These are phyloP conservation scores for Wickerhamomyces silvicola DNA, from an alignment of 805 yeast genomes.

Conservation along the genomic window DNA sequence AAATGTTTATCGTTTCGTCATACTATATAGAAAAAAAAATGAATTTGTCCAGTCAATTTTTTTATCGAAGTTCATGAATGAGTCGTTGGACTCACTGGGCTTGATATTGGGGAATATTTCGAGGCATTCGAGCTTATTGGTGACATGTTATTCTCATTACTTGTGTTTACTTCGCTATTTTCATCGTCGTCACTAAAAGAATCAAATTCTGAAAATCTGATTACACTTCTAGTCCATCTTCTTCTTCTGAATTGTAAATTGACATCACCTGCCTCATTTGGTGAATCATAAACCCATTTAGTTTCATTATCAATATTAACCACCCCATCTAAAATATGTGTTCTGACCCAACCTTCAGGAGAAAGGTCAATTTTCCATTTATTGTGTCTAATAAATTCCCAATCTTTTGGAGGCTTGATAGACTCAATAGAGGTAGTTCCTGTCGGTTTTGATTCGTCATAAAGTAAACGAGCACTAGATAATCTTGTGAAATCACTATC, in stretches of 20 bases:
- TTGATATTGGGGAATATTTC: too few species aligned
- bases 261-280: constrained; percentile 19
- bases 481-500: constrained; percentile 48
- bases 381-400: constrained; percentile 39
- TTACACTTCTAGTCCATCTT: constrained; percentile 52
- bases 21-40: not conserved
- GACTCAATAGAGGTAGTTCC: constrained; percentile 20
- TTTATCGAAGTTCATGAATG: too few species aligned
- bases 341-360: constrained; percentile 58
- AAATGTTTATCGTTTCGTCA: not conserved
- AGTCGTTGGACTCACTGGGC: too few species aligned
- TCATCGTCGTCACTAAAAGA: not conserved
- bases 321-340: constrained; percentile 41
- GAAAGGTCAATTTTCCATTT: constrained; percentile 65
- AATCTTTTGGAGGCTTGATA: constrained; percentile 52
- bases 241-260: constrained; percentile 47
- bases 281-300: constrained; percentile 79
- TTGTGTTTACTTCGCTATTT: too few species aligned
- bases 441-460: too few species aligned
- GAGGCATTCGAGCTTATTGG: not conserved
- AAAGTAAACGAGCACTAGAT: too few species aligned
- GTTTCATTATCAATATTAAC: constrained; percentile 64
- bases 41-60: too few species aligned
- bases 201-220: constrained; percentile 17
- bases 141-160: not conserved